A percentile compares a stretch with the other conserved stretches of the same genome.
These are phyloP conservation scores for Plasmopara viticola DNA, from an alignment of 352 stramenopile species.

Conservation along the genomic window DNA sequence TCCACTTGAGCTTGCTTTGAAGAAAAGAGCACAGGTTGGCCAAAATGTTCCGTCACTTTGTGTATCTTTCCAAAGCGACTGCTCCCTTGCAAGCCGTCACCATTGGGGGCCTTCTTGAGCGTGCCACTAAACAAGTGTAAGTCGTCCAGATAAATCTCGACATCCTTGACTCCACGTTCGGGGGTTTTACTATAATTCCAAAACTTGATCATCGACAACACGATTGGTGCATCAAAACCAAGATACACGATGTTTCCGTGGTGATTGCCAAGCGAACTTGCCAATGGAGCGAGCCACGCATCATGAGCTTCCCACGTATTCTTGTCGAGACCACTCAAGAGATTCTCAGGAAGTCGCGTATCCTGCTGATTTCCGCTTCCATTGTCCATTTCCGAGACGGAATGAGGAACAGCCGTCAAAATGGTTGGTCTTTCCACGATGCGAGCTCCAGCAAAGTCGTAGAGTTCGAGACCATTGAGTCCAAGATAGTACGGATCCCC, in stretches of 20 bases:
- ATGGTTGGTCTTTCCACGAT: constrained; percentile 32
- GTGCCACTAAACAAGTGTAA: constrained; percentile 70
- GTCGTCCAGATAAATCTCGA: constrained; percentile 86
- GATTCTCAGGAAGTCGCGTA: constrained; percentile 44
- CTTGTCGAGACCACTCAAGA: constrained; percentile 63
- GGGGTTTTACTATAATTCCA: constrained; percentile 88
- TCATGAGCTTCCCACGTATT: constrained; percentile 72
- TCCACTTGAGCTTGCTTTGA: constrained; percentile 58
- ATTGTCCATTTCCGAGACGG: constrained; percentile 37
- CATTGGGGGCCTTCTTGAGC: constrained; percentile 39
- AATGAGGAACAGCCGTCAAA: constrained; percentile 51
- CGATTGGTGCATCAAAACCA: constrained; percentile 60
- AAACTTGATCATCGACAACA: constrained; percentile 81
- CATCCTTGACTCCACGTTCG: constrained; percentile 69
- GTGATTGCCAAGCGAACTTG: constrained; percentile 48
- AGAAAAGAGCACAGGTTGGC: constrained; percentile 80
- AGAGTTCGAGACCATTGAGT: constrained; percentile 77
- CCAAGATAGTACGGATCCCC: constrained; percentile 82
- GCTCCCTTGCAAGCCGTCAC: constrained; percentile 8
- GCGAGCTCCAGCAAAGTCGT: constrained; percentile 41
- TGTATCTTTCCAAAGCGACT: constrained; percentile 32
- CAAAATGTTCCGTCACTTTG: constrained; percentile 58
- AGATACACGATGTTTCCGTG: constrained; percentile 70
- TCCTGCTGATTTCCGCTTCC: constrained; percentile 24
- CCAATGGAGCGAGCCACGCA: constrained; percentile 65